A percentile compares a stretch with the other conserved stretches of the same genome.
These are phyloP conservation scores for Solanum dulcamara DNA, from an alignment of 257 asterid species.

Conservation along the genomic window DNA sequence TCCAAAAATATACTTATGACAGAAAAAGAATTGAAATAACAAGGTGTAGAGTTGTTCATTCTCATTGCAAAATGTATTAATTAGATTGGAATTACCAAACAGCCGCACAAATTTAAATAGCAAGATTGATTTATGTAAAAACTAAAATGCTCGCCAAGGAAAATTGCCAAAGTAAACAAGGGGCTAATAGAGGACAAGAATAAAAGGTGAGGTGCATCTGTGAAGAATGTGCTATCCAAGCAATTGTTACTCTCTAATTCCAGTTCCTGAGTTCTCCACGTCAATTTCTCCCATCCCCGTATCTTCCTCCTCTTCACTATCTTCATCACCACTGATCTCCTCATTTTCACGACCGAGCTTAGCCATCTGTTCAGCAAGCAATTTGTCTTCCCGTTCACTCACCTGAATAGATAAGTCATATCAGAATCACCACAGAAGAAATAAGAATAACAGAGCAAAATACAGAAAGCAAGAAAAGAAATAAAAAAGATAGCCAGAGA, in stretches of 20 bases:
- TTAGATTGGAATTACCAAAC: not conserved
- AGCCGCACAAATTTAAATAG: not conserved
- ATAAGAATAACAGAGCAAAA: not conserved
- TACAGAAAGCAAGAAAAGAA: not conserved
- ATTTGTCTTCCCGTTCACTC: constrained; percentile 91
- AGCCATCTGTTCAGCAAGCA: constrained; percentile 74
- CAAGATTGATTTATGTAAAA: not conserved
- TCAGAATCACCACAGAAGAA: not conserved
- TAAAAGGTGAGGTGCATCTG: not conserved
- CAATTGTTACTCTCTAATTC: constrained; percentile 23
- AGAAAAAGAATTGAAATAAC: not conserved
- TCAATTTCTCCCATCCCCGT: constrained; percentile 95
- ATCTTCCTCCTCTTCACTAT: constrained; percentile 90
- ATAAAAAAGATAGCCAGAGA: not conserved
- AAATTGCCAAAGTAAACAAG: not conserved
- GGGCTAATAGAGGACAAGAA: not conserved
- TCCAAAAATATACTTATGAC: not conserved
- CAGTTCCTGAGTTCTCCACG: constrained; percentile 39
- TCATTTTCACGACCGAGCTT: constrained; percentile 60
- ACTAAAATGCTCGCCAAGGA: not conserved
- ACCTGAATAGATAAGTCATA: constrained; percentile 30
- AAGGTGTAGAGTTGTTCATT: not conserved
- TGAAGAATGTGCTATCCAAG: not conserved
- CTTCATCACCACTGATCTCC: constrained; percentile 86
- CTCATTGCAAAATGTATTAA: not conserved